Evolutionary conservation across 2,329 filamentous ascomycete species (phyloP).

Genomic region (Alternaria novae-zelandiae): DNA sequence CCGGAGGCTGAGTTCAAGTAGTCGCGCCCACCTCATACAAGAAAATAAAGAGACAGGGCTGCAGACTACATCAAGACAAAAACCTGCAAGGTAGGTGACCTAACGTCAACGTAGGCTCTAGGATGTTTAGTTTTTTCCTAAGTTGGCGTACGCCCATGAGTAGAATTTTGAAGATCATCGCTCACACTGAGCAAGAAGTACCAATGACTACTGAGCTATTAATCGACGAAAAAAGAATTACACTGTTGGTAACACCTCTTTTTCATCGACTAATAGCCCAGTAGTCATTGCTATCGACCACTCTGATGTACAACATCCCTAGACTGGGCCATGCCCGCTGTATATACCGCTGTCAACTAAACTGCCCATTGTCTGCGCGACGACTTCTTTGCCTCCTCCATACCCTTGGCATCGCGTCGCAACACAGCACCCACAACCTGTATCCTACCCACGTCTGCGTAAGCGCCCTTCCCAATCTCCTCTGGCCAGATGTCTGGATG

Average conservation of each 20-base stretch:
- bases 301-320: not conserved
- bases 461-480: constrained; percentile 29
- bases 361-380: constrained; percentile 3
- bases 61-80: too few species aligned
- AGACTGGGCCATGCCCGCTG: not conserved
- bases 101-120: too few species aligned
- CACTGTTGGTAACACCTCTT: too few species aligned
- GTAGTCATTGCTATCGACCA: not conserved
- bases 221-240: too few species aligned
- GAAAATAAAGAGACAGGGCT: too few species aligned
- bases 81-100: too few species aligned
- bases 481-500: constrained; percentile 37
- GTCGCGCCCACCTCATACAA: too few species aligned
- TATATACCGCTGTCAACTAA: not conserved
- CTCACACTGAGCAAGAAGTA: not conserved
- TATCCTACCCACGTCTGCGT: constrained; percentile 33
- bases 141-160: too few species aligned
- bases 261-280: too few species aligned
- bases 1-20: constrained; percentile 39
- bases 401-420: not conserved
- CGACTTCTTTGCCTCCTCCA: not conserved
- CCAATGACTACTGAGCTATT: not conserved
- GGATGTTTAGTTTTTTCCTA: too few species aligned
- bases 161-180: not conserved
- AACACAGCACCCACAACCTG: constrained; percentile 31